Percentiles rank a stretch among this genome's conserved stretches.
Conservation (phyloP, 164 flowering plant genomes). For the Magnolia sinica region DNA sequence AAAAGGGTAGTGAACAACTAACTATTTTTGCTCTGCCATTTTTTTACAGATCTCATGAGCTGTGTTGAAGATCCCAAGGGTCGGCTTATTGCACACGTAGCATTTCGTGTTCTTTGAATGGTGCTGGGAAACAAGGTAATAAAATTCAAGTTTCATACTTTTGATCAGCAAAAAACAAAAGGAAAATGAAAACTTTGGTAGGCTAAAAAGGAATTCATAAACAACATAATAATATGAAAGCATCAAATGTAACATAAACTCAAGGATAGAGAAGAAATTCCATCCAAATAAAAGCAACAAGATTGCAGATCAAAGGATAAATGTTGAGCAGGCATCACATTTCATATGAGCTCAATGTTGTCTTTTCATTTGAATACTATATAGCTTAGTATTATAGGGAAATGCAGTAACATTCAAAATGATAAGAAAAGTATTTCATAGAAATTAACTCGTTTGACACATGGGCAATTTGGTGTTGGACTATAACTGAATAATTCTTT, state of each 20-base stretch:
- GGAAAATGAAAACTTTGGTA: not conserved
- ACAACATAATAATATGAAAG: not conserved
- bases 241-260: not conserved
- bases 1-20: not conserved
- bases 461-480: too few relatives aligned
- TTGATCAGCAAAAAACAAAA: not conserved
- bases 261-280: not conserved
- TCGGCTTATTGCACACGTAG: constrained; percentile 83
- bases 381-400: too few relatives aligned
- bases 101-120: constrained; percentile 89
- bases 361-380: too few relatives aligned
- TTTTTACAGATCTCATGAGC: constrained; percentile 80
- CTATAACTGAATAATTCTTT: too few relatives aligned
- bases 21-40: constrained; percentile 43
- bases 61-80: constrained; percentile 81
- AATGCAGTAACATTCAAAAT: too few relatives aligned
- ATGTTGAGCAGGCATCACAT: too few relatives aligned
- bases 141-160: constrained; percentile 2
- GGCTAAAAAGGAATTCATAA: not conserved
- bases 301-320: too few relatives aligned
- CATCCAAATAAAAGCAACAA: too few relatives aligned
- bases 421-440: too few relatives aligned
- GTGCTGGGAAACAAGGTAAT: constrained; percentile 50
- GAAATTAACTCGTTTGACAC: too few relatives aligned
- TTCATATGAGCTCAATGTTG: too few relatives aligned